Base-by-base conservation (phyloP, 495 filamentous ascomycete genomes). In the Hyaloscypha hepaticicola region DNA sequence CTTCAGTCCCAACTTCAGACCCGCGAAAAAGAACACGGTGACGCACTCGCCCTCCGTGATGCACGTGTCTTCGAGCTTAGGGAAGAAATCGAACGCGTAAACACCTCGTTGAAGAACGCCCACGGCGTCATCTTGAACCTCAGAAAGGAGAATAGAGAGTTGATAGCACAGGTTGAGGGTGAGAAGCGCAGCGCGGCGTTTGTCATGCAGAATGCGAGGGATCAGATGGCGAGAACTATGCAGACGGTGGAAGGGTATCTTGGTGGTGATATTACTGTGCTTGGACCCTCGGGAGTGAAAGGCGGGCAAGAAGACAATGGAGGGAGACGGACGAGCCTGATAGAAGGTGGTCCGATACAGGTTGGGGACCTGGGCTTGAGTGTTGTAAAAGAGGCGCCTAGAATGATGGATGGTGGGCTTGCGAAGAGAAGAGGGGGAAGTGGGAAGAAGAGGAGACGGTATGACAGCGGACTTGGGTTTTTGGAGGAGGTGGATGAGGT, bases 381-480 rank as follows among this genome's bases (percentile, higher is more conserved):
- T 38, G n/a, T n/a, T n/a, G 45, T 21, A 26, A 21, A 21, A 48
- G 26, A 45, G 38, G 2, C 38, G 1, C 38, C 38, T 7, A 21
- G 34, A 55, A 72, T 72, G 49, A 61, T 80, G 33, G 72, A 75
- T 29, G 79, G 64, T 0, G 71, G 66, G 3, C 58, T 77, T 26
- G 75, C 66, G 5, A 55, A 65, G 51, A 69, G 64, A 60, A 60
- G 63, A 7, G 66, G 69, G 38, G 73, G 64, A 0, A 76, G 64
- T 51, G 67, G 69, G 12, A 73, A 61, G 68, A 81, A 80, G 73
- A 74, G 75, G 69, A 76, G 81, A 55, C 78, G 79, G 53, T 79
- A 86, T 66, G 86, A 89, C 62, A 88, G 84, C 70, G 88, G 84
- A 3, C 70, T 90, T 71, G 87, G 80, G 14, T 80, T 90, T 38